Percentiles rank a stretch among this genome's conserved stretches.
Conservation (phyloP, 2,329 filamentous ascomycete species). For the Lojkania enalia region DNA sequence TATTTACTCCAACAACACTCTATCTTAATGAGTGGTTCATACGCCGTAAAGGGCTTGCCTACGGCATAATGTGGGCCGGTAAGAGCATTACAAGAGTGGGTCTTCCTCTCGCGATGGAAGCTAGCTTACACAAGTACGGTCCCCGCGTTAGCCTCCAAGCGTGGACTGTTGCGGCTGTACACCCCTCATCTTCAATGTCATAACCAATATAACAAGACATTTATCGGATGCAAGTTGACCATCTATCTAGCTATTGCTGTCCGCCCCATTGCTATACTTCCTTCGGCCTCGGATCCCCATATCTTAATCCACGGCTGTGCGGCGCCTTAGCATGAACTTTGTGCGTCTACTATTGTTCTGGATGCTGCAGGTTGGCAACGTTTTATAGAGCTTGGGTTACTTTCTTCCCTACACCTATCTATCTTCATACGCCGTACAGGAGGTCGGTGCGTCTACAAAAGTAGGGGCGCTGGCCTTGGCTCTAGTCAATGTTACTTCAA, state of each 20-base stretch:
- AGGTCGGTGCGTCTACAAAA: conserved; percentile 25
- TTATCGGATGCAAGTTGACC: not conserved
- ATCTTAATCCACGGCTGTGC: conserved; percentile 24
- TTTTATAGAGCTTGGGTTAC: conserved; percentile 43
- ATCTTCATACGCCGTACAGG: conserved; percentile 40
- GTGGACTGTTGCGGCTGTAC: conserved; percentile 38
- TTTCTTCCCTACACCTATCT: conserved; percentile 46
- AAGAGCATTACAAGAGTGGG: conserved; percentile 48
- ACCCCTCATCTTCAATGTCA: not conserved
- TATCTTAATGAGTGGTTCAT: conserved; percentile 67
- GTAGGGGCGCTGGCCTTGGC: conserved; percentile 37
- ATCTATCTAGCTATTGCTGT: conserved; percentile 11
- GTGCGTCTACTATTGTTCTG: conserved; percentile 37
- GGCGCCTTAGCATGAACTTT: conserved; percentile 36
- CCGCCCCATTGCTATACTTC: conserved; percentile 39
- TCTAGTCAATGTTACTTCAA: conserved; percentile 39
- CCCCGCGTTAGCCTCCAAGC: conserved; percentile 47
- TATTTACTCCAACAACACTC: conserved; percentile 52
- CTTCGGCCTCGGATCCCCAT: conserved; percentile 47
- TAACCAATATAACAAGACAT: conserved; percentile 1
- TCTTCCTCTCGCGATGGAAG: conserved; percentile 49
- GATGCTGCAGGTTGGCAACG: conserved; percentile 40
- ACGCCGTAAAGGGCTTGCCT: conserved; percentile 60
- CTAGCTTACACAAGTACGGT: conserved; percentile 44
- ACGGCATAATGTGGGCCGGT: conserved; percentile 61